Evolutionary conservation across 1,139 yeast genomes (phyloP).

Genomic region (Ogataea hybrid): DNA sequence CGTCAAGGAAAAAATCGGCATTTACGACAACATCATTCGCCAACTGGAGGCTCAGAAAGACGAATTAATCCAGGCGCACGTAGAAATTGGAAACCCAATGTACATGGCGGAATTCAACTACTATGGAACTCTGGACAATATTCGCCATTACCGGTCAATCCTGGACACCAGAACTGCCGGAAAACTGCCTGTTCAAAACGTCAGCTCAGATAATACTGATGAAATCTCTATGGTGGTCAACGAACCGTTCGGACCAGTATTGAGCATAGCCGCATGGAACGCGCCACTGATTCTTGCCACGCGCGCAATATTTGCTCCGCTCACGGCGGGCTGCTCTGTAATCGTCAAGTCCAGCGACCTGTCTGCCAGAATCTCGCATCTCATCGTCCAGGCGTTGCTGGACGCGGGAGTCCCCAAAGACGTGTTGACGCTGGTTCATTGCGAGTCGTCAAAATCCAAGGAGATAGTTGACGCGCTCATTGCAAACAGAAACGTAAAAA

Average conservation of each 20-base stretch:
- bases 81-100: conserved; percentile 39
- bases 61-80: conserved; percentile 30
- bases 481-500: conserved; percentile 31
- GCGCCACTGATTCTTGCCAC: conserved; percentile 43
- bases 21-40: conserved; percentile 23
- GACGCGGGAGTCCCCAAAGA: conserved; percentile 41
- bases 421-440: conserved; percentile 39
- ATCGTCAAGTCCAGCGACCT: conserved; percentile 41
- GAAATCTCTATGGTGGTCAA: conserved; percentile 36
- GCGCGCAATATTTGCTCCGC: conserved; percentile 42
- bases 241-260: conserved; percentile 45
- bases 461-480: conserved; percentile 33
- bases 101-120: conserved; percentile 41
- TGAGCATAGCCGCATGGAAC: conserved; percentile 49
- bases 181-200: conserved; percentile 17
- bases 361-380: conserved; percentile 35
- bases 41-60: conserved; percentile 19
- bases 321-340: conserved; percentile 53
- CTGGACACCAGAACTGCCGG: conserved; percentile 17
- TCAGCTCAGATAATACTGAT: background rate
- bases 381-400: conserved; percentile 35
- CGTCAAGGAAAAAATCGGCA: conserved; percentile 12
- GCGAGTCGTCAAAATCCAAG: conserved; percentile 32
- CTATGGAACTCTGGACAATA: conserved; percentile 32
- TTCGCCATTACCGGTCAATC: conserved; percentile 19